Percentiles rank a stretch among this genome's conserved stretches.
phyloP scores from a whole-genome alignment of 306 rosid species.

The Sphenostylis stenocarpa region DNA sequence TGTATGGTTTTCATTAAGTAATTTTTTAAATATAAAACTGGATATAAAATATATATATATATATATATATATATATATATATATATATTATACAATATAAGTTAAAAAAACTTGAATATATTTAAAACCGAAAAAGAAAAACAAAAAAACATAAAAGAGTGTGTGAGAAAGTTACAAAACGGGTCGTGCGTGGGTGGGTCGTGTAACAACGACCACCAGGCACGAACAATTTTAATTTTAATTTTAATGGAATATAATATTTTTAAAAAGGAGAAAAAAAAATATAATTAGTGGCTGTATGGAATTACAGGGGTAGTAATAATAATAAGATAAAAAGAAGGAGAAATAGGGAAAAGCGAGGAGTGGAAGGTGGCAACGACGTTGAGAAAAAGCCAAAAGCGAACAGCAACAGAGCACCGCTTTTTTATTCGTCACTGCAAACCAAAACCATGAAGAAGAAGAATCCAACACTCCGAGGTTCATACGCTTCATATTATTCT shows the following conservation, averaged over 20 bases:
- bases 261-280: too few relatives aligned
- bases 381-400: conserved; percentile 21
- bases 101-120: too few relatives aligned
- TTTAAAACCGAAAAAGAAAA: too few relatives aligned
- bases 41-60: too few relatives aligned
- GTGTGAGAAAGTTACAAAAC: too few relatives aligned
- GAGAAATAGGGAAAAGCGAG: not conserved
- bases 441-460: not conserved
- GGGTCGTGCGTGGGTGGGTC: not conserved
- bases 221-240: not conserved
- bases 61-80: too few relatives aligned
- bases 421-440: not conserved
- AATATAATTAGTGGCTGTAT: not conserved
- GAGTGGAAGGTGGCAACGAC: not conserved
- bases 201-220: not conserved
- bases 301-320: too few relatives aligned
- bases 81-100: too few relatives aligned
- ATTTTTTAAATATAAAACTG: too few relatives aligned
- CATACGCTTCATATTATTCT: not conserved
- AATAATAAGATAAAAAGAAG: not conserved
- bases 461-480: not conserved
- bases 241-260: too few relatives aligned
- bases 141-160: too few relatives aligned
- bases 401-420: conserved; percentile 15
- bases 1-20: too few relatives aligned